Base-by-base conservation (phyloP, 176 grass and related monocot genomes). In the Rhynchospora breviuscula region DNA sequence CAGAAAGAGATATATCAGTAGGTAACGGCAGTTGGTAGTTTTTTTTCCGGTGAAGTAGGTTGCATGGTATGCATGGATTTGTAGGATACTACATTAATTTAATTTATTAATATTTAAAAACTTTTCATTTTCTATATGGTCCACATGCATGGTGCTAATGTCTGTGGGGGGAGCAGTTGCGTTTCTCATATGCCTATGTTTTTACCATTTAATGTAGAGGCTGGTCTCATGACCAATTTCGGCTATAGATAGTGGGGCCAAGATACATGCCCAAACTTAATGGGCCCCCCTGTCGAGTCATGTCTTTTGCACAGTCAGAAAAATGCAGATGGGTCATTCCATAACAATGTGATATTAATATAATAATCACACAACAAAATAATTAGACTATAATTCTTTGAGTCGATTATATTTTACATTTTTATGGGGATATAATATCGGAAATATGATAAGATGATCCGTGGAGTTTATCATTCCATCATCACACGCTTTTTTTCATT, bases 21-120 rank as follows among this genome's bases (percentile, higher is more conserved):
- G 71, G 71, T 75, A 75, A 23, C 67, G 58, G 80, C 80, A 82
- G 80, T 82, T 82, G 80, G 80, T 52, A 82, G 80, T 67, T 82
- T 40, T 82, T 82, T 82, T 68, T 82, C 80, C 7, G 80, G 62
- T 82, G 80, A 33, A 67, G 60, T 67, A 82, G 80, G 46, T 82
- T 67, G 3, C 1, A 66, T 82, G 12, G 7, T 33, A 56, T 76
- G 23, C 23, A 82, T 13, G 35, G 1, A 5, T 40, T 40, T 40
- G n/a, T 82, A 67, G 44, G 44, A 63, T 29, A 1, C 26, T 29
- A 48, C 17, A n/a, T 57, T 81, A 18, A 66, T 48, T 80, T 44
- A 73, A 61, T 64, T 47, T 66, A 66, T 51, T 65, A 26, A 19
- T 13, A 47, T 43, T n/a, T 8, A 31, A 80, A 5, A 40, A 40